Conservation (phyloP, 352 stramenopile genomes). For the Saprolegnia diclina region DNA sequence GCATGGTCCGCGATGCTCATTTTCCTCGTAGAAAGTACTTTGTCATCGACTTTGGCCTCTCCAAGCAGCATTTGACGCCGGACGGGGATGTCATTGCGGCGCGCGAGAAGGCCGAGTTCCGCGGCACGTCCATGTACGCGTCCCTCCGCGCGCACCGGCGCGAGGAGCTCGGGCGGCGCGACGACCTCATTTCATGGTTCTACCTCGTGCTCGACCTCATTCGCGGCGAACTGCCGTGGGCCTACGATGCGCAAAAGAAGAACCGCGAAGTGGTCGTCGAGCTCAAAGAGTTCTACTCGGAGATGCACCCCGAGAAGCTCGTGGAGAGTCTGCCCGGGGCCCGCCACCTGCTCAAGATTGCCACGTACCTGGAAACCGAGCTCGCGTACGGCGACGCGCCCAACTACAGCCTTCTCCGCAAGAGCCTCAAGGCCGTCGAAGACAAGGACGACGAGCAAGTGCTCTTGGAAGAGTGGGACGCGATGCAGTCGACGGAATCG, state of each 20-base stretch:
- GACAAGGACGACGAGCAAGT: constrained; percentile 37
- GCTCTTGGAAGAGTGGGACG: constrained; percentile 43
- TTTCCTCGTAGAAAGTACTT: constrained; percentile 43
- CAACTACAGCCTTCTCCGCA: constrained; percentile 52
- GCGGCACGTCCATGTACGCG: constrained; percentile 85
- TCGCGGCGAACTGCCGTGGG: constrained; percentile 78
- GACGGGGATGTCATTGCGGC: constrained; percentile 55
- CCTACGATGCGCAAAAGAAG: constrained; percentile 73
- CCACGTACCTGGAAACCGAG: constrained; percentile 58
- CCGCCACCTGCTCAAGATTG: constrained; percentile 62
- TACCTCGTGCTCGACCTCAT: constrained; percentile 87
- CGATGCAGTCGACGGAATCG: constrained; percentile 26
- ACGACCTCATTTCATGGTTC: constrained; percentile 87
- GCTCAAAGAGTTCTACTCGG: constrained; percentile 81
- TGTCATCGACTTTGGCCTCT: constrained; percentile 83
- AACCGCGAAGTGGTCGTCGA: constrained; percentile 73
- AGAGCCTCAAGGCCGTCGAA: constrained; percentile 36
- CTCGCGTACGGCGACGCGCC: constrained; percentile 71
- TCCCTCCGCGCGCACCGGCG: constrained; percentile 76
- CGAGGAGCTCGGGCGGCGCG: constrained; percentile 73
- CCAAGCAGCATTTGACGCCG: constrained; percentile 64
- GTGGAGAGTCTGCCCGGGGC: constrained; percentile 68
- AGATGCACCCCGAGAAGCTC: constrained; percentile 56
- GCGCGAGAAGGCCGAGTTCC: constrained; percentile 68
- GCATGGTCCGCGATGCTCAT: too few relatives aligned